These are phyloP conservation scores for Cajanus cajan DNA, from an alignment of 306 rosid species.

Conservation along the genomic window DNA sequence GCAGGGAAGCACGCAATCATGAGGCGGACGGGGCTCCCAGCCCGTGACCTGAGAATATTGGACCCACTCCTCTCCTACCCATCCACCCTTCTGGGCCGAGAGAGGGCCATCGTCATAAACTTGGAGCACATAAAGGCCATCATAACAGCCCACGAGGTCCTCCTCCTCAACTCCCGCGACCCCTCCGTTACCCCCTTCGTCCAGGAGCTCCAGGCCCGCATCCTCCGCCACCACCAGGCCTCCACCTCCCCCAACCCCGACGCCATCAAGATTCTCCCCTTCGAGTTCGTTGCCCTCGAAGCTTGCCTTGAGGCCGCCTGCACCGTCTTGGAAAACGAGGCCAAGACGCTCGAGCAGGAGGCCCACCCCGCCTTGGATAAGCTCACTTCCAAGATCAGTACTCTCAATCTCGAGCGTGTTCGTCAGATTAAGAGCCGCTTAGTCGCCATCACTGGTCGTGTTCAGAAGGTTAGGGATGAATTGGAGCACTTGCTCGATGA, in stretches of 20 bases:
- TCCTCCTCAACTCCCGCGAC: slow-evolving; percentile 77
- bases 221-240: slow-evolving; percentile 67
- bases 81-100: slow-evolving; percentile 62
- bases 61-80: slow-evolving; percentile 68
- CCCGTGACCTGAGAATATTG: slow-evolving; percentile 83
- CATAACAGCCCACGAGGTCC: slow-evolving; percentile 84
- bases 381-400: slow-evolving; percentile 93
- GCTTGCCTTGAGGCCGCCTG: slow-evolving; percentile 97
- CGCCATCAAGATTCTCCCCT: slow-evolving; percentile 75
- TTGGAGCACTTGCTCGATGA: slow-evolving; percentile 93
- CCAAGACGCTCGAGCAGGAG: slow-evolving; percentile 83
- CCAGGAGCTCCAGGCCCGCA: slow-evolving; percentile 67
- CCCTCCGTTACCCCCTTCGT: slow-evolving; percentile 91
- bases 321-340: slow-evolving; percentile 73
- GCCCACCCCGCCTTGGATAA: slow-evolving; percentile 98
- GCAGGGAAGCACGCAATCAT: slow-evolving; percentile 91
- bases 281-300: slow-evolving; percentile 85
- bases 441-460: slow-evolving; percentile 96
- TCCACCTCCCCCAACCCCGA: slow-evolving; percentile 43
- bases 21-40: slow-evolving; percentile 92
- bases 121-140: slow-evolving; percentile 94
- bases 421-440: slow-evolving; percentile 96
- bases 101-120: slow-evolving; percentile 86
- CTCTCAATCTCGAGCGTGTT: slow-evolving; percentile 92
- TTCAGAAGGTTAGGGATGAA: slow-evolving; percentile 95